These are phyloP conservation scores for Raphanus hybrid DNA, from an alignment of 441 rosid species.

Conservation along the genomic window DNA sequence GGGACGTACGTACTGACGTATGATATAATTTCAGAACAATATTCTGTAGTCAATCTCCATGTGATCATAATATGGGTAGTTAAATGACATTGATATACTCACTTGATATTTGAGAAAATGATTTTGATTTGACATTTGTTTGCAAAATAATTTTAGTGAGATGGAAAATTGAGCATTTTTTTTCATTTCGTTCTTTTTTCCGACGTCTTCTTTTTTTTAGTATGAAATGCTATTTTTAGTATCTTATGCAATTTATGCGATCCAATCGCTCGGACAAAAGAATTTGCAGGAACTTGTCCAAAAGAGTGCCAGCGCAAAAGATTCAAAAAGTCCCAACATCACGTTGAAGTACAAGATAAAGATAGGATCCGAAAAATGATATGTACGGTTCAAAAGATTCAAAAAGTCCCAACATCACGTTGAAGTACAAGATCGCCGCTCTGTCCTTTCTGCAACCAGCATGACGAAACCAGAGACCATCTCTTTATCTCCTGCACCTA, in stretches of 20 bases:
- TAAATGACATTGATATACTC: neutral
- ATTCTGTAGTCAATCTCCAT: neutral
- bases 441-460: no score
- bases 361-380: neutral
- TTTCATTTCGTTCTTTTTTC: neutral
- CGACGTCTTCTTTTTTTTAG: neutral
- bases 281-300: neutral
- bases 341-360: neutral
- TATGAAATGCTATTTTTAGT: neutral
- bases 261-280: neutral
- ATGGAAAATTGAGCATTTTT: neutral
- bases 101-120: neutral
- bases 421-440: no score
- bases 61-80: neutral
- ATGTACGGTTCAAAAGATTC: conserved; percentile 28
- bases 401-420: no score
- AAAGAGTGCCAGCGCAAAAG: neutral
- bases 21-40: neutral
- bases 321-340: neutral
- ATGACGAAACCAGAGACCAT: no score
- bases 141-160: neutral
- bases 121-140: neutral
- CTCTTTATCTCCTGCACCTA: no score
- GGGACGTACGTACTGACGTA: conserved; percentile 12
- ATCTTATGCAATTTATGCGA: neutral